Evolutionary conservation across 2,329 filamentous ascomycete genomes (phyloP), one percentile per base, ranked within the genome.

Genomic region (Trichoderma afroharzianum): DNA sequence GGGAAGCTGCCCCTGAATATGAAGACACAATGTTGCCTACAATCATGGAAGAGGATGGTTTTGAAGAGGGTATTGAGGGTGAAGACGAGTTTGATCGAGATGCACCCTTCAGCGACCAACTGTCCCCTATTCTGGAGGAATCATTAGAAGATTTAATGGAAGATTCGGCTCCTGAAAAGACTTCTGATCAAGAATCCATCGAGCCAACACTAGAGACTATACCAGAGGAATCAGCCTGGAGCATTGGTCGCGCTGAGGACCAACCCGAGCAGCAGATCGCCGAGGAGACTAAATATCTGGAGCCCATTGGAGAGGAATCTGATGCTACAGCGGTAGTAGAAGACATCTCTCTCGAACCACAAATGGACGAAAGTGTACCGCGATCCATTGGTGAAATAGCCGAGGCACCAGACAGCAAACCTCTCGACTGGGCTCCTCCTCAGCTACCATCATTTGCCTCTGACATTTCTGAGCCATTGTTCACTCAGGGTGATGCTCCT

Each of bases 381-480:
- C 58, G 21, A 24, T 47, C 57, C 28, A 36, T 61, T n/a, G 32
- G 33, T 6, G 70, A 67, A 18, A n/a, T 26, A 39, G 50, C 50
- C 30, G 68, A 61, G 47, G 30, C 28, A 36, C 28, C 30, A 30
- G 28, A 12, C 32, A 28, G 14, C 12, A 63, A 70, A 47, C 36
- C 33, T 50, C 6, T 28, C 47, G 61, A 59, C 21, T 47, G 53
- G 36, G 14, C 47, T 66, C 24, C 53, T 30, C n/a, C 18, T 21
- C 36, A 53, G 28, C 32, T 57, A 39, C 55, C 59, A 2, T 66
- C 72, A 33, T 72, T 78, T 3, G 73, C 78, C 39, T 73, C 76
- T 11, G 71, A 76, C 12, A 36, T 77, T 18, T 80, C 80, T 14
- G 79, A 80, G 71, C 77, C 77, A 11, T 72, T 81, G 11, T 80